Evolutionary conservation across 441 rosid species (phyloP).

Genomic region (Populus hybrid): DNA sequence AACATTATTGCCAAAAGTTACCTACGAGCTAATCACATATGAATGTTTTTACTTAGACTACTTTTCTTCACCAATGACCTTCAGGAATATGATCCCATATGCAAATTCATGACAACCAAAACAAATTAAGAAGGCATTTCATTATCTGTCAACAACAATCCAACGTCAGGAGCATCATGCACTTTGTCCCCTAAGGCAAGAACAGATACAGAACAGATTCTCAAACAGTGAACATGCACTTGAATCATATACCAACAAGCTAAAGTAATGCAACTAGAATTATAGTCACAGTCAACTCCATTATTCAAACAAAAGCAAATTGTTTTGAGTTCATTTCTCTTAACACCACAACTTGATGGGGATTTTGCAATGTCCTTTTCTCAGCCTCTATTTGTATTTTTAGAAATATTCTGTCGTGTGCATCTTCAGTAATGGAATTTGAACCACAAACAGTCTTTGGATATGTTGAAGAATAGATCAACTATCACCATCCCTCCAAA

Average conservation of each 20-base stretch:
- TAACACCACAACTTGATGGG: background rate
- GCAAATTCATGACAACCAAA: background rate
- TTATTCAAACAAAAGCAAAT: background rate
- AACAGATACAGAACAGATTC: conserved; percentile 4
- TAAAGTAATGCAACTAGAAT: background rate
- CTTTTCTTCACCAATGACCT: background rate
- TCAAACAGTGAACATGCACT: conserved; percentile 11
- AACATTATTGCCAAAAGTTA: background rate
- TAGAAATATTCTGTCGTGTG: background rate
- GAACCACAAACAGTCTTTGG: background rate
- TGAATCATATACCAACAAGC: background rate
- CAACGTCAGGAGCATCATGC: background rate
- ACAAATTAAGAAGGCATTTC: background rate
- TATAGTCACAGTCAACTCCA: background rate
- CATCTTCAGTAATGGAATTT: background rate
- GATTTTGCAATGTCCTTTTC: background rate
- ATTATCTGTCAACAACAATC: background rate
- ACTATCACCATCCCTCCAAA: background rate
- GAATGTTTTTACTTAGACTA: background rate
- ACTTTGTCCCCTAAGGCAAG: conserved; percentile 4
- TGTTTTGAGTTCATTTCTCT: background rate
- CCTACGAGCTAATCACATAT: background rate
- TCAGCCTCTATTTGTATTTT: background rate
- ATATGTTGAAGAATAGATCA: background rate
- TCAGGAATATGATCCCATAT: background rate